Conservation (phyloP, 1,284 basidiomycete species). For the Apiotrichum brassicae region DNA sequence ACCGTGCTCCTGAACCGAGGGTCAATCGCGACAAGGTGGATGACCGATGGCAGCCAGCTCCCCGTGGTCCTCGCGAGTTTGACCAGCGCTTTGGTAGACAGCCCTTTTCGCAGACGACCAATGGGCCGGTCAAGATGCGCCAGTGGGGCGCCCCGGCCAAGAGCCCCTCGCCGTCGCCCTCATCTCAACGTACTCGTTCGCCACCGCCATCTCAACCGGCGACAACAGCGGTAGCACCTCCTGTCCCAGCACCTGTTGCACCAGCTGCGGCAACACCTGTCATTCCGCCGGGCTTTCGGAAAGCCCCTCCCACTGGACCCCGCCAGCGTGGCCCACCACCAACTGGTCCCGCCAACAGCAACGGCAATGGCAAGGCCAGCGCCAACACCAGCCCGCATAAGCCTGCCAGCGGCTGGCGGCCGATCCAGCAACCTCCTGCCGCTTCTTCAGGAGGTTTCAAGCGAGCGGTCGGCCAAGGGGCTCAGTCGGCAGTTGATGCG, state of each 20-base stretch:
- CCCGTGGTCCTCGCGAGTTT: neutral
- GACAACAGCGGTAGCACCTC: neutral
- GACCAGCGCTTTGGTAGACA: neutral
- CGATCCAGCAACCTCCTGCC: constrained; percentile 1
- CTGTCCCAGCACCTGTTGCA: neutral
- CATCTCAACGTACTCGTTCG: neutral
- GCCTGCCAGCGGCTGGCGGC: neutral
- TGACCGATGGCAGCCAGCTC: neutral
- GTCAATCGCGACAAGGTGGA: neutral
- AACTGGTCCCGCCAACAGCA: neutral
- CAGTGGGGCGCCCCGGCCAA: constrained; percentile 11
- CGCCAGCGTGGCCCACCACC: constrained; percentile 1
- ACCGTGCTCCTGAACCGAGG: neutral
- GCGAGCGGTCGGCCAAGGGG: neutral
- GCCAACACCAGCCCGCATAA: neutral
- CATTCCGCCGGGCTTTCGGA: neutral
- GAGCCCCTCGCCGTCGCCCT: neutral
- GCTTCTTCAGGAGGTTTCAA: neutral
- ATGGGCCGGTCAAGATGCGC: constrained; percentile 14
- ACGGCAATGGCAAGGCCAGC: neutral
- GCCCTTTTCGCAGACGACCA: constrained; percentile 1
- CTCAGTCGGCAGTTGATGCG: neutral
- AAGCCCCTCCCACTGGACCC: neutral
- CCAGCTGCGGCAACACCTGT: neutral
- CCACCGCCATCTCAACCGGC: neutral